Conservation (phyloP, 192 early-diverging fungal species). For the Coemansia erecta region DNA sequence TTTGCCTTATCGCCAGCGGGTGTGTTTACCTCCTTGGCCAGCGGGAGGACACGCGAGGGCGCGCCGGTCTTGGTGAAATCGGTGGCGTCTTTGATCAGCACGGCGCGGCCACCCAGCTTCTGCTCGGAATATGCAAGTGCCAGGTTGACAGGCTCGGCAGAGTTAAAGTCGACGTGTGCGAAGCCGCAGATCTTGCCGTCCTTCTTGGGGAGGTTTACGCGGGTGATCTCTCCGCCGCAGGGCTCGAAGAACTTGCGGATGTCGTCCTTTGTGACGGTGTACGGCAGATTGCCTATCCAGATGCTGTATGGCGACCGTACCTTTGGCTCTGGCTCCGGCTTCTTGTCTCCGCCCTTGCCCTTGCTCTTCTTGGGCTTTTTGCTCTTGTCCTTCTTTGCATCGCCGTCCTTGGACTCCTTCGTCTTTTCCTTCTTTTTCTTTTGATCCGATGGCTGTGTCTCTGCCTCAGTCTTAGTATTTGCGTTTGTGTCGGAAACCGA, state of each 20-base stretch:
- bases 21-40: constrained; percentile 10
- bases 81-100: constrained; percentile 68
- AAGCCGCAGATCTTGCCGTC: constrained; percentile 57
- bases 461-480: not conserved
- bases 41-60: constrained; percentile 20
- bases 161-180: constrained; percentile 69
- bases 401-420: constrained; percentile 31
- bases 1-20: not conserved
- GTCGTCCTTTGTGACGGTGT: constrained; percentile 55
- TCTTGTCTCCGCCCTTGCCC: constrained; percentile 35
- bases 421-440: constrained; percentile 39
- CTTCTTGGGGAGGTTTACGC: constrained; percentile 44
- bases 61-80: constrained; percentile 62
- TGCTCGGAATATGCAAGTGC: constrained; percentile 68
- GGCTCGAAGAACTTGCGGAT: constrained; percentile 59
- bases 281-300: constrained; percentile 75
- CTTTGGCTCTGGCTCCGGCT: constrained; percentile 32
- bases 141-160: constrained; percentile 49
- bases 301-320: constrained; percentile 60
- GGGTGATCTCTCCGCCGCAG: constrained; percentile 36
- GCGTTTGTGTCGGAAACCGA: not conserved
- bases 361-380: constrained; percentile 29
- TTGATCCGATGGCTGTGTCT: not conserved
- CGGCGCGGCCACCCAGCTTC: constrained; percentile 57
- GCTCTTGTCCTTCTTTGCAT: constrained; percentile 40